Evolutionary conservation across 257 asterid genomes (phyloP), one percentile per base, ranked within the genome.

Genomic region (Nicotiana undulata): DNA sequence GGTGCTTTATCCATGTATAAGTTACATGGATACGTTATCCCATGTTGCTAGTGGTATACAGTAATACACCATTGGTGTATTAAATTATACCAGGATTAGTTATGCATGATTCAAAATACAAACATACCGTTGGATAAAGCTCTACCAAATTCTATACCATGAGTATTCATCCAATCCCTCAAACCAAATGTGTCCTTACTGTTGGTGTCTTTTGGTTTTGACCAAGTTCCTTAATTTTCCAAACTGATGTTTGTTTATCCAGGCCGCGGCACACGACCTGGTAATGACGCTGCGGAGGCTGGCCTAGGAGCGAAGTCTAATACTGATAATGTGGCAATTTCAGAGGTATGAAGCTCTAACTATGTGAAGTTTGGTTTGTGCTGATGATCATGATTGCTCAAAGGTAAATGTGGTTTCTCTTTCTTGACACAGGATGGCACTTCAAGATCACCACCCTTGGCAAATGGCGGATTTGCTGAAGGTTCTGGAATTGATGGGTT

Each of bases 381-480:
- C 72, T 83, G 44, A 64, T 64, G 49, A 24, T 81, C 67, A 22
- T 51, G 34, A 44, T 37, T 78, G 53, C 24, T 80, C 83, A 79
- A 63, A 44, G 22, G 56, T 51, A 59, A 59, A 34, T 49, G 6
- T 65, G 3, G 78, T 53, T 56, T 28, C n/a, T 52, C 74, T 22
- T 37, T 68, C 52, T 26, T 80, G 63, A 79, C 72, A 91, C 92
- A 92, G 86, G 93, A 29, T 51, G 77, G 83, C 84, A 82, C 85
- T 77, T 85, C 85, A 17, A 82, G 85, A 85, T 81, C 79, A 63
- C 81, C 77, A 85, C 88, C 87, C 65, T 83, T 82, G 81, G 72
- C 86, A 31, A 90, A 88, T 84, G 91, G 88, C 80, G 93, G 88
- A 72, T 85, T 85, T 77, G 82, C 82, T 61, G 96, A 85, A 81